phyloP scores from a whole-genome alignment of 106 monocot genomes.

The Cymbidium sinense region DNA sequence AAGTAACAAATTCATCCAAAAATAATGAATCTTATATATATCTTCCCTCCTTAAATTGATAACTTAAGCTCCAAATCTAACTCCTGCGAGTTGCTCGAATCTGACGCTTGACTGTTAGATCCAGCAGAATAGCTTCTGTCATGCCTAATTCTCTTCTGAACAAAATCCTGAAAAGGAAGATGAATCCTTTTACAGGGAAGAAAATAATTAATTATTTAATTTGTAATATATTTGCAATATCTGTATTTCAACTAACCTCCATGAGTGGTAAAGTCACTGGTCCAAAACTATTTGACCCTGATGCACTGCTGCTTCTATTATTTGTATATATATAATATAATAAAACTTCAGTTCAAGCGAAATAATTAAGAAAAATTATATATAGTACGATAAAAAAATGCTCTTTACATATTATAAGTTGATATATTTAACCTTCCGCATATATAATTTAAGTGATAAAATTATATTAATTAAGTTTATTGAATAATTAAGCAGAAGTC shows the following conservation, averaged over 20 bases:
- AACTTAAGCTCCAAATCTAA: slow-evolving; percentile 35
- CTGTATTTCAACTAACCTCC: not conserved
- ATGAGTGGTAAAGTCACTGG: not conserved
- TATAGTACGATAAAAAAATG: too few relatives aligned
- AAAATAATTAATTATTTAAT: not conserved
- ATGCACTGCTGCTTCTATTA: not conserved
- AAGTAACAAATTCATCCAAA: not conserved
- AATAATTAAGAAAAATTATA: too few relatives aligned
- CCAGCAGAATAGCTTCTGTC: slow-evolving; percentile 6
- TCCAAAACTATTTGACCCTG: not conserved
- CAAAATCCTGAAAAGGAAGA: not conserved
- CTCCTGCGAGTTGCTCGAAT: slow-evolving; percentile 31
- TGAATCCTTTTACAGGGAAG: not conserved
- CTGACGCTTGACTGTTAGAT: slow-evolving; percentile 25
- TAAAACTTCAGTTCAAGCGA: too few relatives aligned
- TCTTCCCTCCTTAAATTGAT: not conserved
- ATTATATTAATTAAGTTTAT: not conserved
- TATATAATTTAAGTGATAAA: not conserved
- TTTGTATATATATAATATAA: not conserved
- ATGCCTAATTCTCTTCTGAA: not conserved
- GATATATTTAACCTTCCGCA: too few relatives aligned
- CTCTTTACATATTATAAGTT: too few relatives aligned
- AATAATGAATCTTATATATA: not conserved
- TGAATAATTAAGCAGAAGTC: too few relatives aligned
- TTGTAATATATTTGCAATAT: not conserved